Evolutionary conservation across 345 rosid species (phyloP).

Genomic region (Brassica carinata): DNA sequence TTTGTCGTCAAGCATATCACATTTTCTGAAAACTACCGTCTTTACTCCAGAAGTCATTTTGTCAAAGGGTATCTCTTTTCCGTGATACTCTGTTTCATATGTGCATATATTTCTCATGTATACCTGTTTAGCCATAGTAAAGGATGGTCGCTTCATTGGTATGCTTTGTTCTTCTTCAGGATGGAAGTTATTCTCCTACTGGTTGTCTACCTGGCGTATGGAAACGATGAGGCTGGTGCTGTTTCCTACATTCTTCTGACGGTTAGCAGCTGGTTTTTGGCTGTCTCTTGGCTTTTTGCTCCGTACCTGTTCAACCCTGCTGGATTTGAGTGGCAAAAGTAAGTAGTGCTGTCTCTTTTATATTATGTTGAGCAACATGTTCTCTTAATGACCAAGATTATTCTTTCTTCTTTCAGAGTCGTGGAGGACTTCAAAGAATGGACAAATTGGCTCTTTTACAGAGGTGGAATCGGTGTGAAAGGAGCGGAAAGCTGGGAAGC

Average conservation of each 20-base stretch:
- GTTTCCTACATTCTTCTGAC: constrained; percentile 77
- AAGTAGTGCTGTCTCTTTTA: constrained; percentile 40
- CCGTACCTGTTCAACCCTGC: constrained; percentile 96
- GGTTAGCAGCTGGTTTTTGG: constrained; percentile 96
- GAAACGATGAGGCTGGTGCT: constrained; percentile 72
- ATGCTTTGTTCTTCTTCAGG: constrained; percentile 48
- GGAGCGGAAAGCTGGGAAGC: constrained; percentile 99
- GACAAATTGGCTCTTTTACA: constrained; percentile 96
- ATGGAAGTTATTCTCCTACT: constrained; percentile 80
- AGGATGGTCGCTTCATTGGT: constrained; percentile 22
- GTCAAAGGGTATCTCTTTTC: constrained; percentile 63
- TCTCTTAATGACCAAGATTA: constrained; percentile 6
- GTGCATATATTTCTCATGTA: neutral
- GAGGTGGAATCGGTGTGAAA: constrained; percentile 98
- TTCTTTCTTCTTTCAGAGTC: constrained; percentile 50
- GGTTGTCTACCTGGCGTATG: constrained; percentile 82
- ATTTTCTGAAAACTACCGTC: constrained; percentile 90
- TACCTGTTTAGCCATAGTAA: constrained; percentile 1
- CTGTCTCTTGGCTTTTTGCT: constrained; percentile 92
- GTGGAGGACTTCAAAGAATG: constrained; percentile 98
- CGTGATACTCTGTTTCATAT: constrained; percentile 24
- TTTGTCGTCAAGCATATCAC: constrained; percentile 89
- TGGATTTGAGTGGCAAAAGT: constrained; percentile 99
- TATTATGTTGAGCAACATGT: constrained; percentile 7
- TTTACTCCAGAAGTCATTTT: constrained; percentile 96